Evolutionary conservation across 2,329 filamentous ascomycete species (phyloP).

Genomic region (Escovopsis sp.): DNA sequence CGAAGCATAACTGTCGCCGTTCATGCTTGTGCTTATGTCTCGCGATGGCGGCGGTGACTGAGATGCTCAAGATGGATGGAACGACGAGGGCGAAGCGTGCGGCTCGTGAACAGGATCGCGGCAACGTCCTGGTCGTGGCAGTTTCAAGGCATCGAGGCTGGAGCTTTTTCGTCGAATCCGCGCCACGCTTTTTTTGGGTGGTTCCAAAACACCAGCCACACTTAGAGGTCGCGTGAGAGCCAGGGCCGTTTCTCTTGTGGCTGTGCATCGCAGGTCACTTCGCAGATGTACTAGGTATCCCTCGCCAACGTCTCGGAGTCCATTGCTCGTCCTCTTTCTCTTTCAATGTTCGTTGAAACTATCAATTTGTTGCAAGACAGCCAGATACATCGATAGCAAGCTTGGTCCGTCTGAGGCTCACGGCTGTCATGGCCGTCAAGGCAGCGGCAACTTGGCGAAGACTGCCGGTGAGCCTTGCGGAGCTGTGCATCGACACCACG

Average conservation of each 20-base stretch:
- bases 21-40: slow-evolving; percentile 40
- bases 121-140: slow-evolving; percentile 7
- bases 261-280: neutral
- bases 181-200: slow-evolving; percentile 12
- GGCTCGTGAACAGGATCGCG: neutral
- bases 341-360: no score
- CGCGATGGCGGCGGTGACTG: slow-evolving; percentile 5
- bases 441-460: slow-evolving; percentile 69
- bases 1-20: slow-evolving; percentile 70
- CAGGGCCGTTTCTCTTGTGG: slow-evolving; percentile 5
- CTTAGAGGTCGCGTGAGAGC: neutral
- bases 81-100: slow-evolving; percentile 7
- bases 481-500: slow-evolving; percentile 89
- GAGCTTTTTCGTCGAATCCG: slow-evolving; percentile 25
- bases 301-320: no score
- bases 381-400: neutral
- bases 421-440: slow-evolving; percentile 19
- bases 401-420: neutral
- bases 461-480: slow-evolving; percentile 64
- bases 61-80: slow-evolving; percentile 7
- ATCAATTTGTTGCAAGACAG: no score
- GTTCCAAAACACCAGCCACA: neutral
- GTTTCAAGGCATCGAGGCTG: slow-evolving; percentile 19
- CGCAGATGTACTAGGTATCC: no score
- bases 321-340: no score